Evolutionary conservation across 2,329 filamentous ascomycete species (phyloP), one percentile per base, ranked within the genome.

Genomic region (Xylaria sp.): DNA sequence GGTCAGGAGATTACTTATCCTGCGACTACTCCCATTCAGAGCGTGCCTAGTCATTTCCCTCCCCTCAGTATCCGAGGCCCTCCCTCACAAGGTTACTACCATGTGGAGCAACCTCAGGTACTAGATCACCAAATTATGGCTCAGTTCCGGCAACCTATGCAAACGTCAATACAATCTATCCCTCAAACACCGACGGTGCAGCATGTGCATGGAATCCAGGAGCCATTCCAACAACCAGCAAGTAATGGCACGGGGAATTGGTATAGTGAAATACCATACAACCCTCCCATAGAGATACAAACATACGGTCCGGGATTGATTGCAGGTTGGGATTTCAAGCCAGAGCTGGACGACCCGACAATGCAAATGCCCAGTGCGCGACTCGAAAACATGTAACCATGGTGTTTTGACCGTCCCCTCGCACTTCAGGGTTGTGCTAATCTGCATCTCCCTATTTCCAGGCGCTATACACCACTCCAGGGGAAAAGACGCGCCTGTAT

Each of bases 321-420:
- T 71, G 85, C 87, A 71, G 78, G 85, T 1, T 90, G 87, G 83
- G 79, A 75, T 15, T 81, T 83, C 49, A 89, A 90, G 80, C 79
- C 87, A 28, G 87, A 89, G 6, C 20, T 65, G 65, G 86, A 87
- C 48, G 87, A 89, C 69, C 82, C 85, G 23, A 82, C 84, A 10
- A 84, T 89, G 80, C 87, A 88, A 77, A 82, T 90, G 78, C 88
- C 88, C 11, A 89, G 86, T 74, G 85, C 83, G 49, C 81, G 88
- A 59, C 84, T 90, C 70, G 86, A 88, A 72, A 85, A 80, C 68
- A 81, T 90, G 80, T 89, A 68, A 26, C 42, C 49, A 15, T 53
- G 20, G 10, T 28, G 13, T 17, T 54, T 33, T 15, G n/a, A 38
- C 42, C 17, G 26, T 26, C 6, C n/a, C 13, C 44, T n/a, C 61